phyloP scores from a whole-genome alignment of 192 early-diverging fungal genomes.

The Coemansia sp. region DNA sequence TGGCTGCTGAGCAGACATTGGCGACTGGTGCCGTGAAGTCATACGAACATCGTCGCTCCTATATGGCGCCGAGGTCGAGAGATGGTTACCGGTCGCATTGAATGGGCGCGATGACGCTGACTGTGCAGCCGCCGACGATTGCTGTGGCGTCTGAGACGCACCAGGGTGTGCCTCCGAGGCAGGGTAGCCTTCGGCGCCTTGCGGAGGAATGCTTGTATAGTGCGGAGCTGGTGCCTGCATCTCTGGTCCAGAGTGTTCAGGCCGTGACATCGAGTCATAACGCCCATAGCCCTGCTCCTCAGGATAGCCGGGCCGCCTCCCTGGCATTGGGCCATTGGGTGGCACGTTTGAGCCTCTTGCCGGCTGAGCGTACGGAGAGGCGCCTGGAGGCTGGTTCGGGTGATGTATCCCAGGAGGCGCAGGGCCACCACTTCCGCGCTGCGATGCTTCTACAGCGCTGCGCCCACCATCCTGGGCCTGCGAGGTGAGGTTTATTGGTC shows the following conservation, averaged over 20 bases:
- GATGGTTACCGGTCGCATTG: conserved; percentile 16
- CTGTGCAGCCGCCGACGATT: conserved; percentile 24
- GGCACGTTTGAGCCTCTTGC: background rate
- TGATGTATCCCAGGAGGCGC: conserved; percentile 12
- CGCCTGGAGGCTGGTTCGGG: background rate
- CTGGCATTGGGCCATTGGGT: conserved; percentile 4
- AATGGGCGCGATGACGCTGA: conserved; percentile 24
- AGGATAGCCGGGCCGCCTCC: conserved; percentile 29
- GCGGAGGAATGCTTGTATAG: conserved; percentile 22
- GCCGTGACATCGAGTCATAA: conserved; percentile 25
- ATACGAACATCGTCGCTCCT: conserved; percentile 24
- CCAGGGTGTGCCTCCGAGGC: conserved; percentile 11
- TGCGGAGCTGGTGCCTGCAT: conserved; percentile 13
- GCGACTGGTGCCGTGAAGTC: conserved; percentile 39
- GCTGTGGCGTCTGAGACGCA: conserved; percentile 25
- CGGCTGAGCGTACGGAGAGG: conserved; percentile 15
- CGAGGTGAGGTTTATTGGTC: conserved; percentile 7
- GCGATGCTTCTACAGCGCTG: conserved; percentile 16
- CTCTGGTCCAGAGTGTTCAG: conserved; percentile 19
- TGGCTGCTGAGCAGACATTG: conserved; percentile 27
- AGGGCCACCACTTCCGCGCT: conserved; percentile 13
- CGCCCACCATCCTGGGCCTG: conserved; percentile 23
- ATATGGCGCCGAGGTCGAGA: conserved; percentile 14
- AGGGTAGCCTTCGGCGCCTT: conserved; percentile 12
- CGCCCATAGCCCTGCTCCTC: conserved; percentile 33